phyloP scores from a whole-genome alignment of 1,284 basidiomycete genomes.

The Austroboletus niveus region DNA sequence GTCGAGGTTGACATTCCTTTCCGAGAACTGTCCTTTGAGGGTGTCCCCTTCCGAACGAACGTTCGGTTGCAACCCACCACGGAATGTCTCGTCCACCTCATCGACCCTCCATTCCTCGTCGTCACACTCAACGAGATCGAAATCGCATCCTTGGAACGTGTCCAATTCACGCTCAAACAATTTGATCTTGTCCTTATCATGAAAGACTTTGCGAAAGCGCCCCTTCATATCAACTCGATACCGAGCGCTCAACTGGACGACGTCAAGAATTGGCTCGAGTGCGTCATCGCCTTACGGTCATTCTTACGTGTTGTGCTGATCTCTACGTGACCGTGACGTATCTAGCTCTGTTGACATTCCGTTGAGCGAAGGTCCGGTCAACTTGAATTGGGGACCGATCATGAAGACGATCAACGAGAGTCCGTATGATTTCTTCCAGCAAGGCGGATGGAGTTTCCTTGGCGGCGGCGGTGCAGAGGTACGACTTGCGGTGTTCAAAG shows the following conservation, averaged over 20 bases:
- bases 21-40: constrained; percentile 95
- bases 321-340: neutral
- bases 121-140: constrained; percentile 95
- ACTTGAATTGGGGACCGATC: constrained; percentile 97
- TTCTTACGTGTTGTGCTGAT: constrained; percentile 5
- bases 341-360: constrained; percentile 92
- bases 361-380: constrained; percentile 94
- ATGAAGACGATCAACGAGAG: constrained; percentile 98
- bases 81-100: constrained; percentile 94
- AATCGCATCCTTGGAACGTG: constrained; percentile 95
- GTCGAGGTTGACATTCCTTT: constrained; percentile 96
- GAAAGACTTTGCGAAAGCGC: constrained; percentile 91
- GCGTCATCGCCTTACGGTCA: constrained; percentile 34
- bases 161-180: constrained; percentile 95
- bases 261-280: constrained; percentile 99
- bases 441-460: constrained; percentile 97
- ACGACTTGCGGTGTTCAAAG: constrained; percentile 11
- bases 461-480: constrained; percentile 73
- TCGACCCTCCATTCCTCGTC: constrained; percentile 95
- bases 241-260: constrained; percentile 89
- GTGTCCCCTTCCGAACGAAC: constrained; percentile 95
- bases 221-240: constrained; percentile 94
- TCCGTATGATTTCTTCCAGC: constrained; percentile 94
- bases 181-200: constrained; percentile 98
- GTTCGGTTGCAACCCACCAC: constrained; percentile 95